Evolutionary conservation across 257 asterid species (phyloP), one percentile per base, ranked within the genome.

Genomic region (Avicennia marina): DNA sequence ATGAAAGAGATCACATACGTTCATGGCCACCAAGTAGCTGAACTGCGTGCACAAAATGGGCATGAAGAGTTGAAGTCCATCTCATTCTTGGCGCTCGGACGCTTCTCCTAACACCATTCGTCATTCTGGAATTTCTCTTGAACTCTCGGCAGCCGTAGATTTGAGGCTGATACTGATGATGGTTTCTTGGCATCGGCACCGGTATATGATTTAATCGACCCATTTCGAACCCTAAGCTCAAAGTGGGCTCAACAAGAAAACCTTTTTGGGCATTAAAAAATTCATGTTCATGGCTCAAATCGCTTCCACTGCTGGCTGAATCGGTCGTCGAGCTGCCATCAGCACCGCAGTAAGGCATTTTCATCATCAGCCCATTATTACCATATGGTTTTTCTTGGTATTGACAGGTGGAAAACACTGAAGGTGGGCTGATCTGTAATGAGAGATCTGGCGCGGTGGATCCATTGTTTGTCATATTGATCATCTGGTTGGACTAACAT

Each of bases 1-100:
- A n/a, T n/a, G n/a, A n/a, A n/a, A n/a, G n/a, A n/a, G n/a, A n/a
- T 32, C 2, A 68, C 85, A 18, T 78, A 88, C 96, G 60, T 66
- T 88, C 94, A 20, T 88, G 96, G 76, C 96, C 96, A 3, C 96
- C 96, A 9, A 88, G 90, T 3, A 88, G 90, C 68, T 85, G 78
- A 68, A 88, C 96, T 0, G 95, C 94, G 74, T 85, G 94, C n/a
- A 85, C 94, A 46, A 88, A 88, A 74, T 82, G 96, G n/a, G 96
- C 81, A 67, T 88, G 96, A 18, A 88, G 95, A 63, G 90, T 82
- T 7, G 95, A 71, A 20, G 96, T 88, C 96, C 96, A 88, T 61
- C 96, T 75, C 96, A 85, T 88, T 63, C 96, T 74, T 0, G 96
- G 96, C 33, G 95, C 94, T 40, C 96, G 64, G 47, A 66, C 83